These are phyloP conservation scores for Annulohypoxylon truncatum DNA, from an alignment of 2,329 filamentous ascomycete species.

Conservation along the genomic window DNA sequence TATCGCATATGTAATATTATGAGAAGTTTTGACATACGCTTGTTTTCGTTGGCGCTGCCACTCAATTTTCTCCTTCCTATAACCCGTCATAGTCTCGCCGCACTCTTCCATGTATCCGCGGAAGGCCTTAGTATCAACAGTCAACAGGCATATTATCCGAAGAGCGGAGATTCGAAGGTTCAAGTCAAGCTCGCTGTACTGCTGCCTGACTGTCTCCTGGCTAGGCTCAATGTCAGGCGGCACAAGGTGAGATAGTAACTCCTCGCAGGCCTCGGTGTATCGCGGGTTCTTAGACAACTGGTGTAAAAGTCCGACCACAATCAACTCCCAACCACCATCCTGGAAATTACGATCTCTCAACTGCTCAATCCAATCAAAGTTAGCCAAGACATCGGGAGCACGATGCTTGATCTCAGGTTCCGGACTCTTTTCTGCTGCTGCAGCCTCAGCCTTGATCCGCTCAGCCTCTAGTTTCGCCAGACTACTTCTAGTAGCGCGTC, in stretches of 20 bases:
- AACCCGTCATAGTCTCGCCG: conserved; percentile 91
- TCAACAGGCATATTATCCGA: conserved; percentile 87
- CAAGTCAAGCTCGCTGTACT: conserved; percentile 82
- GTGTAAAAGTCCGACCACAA: conserved; percentile 86
- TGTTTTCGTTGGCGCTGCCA: conserved; percentile 82
- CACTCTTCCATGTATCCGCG: conserved; percentile 92
- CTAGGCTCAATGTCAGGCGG: conserved; percentile 81
- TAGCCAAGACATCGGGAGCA: conserved; percentile 78
- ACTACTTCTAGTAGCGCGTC: conserved; percentile 85
- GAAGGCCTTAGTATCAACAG: conserved; percentile 85
- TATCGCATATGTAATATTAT: neutral
- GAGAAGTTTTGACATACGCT: conserved; percentile 60
- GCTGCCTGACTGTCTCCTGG: conserved; percentile 75
- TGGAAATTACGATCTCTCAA: conserved; percentile 85
- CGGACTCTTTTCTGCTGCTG: conserved; percentile 62
- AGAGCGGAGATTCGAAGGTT: conserved; percentile 84
- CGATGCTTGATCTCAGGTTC: conserved; percentile 68
- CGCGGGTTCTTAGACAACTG: conserved; percentile 83
- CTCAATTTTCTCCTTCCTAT: conserved; percentile 95
- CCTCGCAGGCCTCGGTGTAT: conserved; percentile 78
- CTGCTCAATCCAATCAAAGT: conserved; percentile 87
- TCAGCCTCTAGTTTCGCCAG: conserved; percentile 84
- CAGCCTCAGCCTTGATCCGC: conserved; percentile 70
- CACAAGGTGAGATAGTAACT: conserved; percentile 82
- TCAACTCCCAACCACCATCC: conserved; percentile 90